Conservation (phyloP, 495 filamentous ascomycete species). For the Mytilinidion resinicola region DNA sequence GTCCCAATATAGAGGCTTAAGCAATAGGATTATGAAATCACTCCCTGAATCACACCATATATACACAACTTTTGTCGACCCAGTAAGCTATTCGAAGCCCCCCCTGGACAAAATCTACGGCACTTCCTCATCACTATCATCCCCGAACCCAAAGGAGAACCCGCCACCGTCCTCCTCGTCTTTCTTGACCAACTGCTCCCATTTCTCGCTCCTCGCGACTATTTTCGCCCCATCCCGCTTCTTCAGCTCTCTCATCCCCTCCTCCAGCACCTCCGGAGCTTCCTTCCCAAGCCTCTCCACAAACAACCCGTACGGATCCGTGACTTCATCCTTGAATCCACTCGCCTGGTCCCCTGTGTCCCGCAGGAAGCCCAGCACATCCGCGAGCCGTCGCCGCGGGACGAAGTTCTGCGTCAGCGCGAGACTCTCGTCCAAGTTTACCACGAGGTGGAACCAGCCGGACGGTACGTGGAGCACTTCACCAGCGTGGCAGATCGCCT, state of each 20-base stretch:
- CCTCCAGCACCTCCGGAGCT: conserved; percentile 59
- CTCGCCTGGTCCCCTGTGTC: conserved; percentile 80
- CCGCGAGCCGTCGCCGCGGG: conserved; percentile 63
- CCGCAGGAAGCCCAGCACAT: conserved; percentile 73
- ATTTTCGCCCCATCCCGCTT: conserved; percentile 46
- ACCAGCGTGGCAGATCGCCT: conserved; percentile 80
- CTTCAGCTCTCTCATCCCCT: conserved; percentile 54
- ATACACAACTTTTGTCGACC: no score
- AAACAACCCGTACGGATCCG: conserved; percentile 70
- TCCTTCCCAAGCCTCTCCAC: conserved; percentile 57
- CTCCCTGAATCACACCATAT: no score
- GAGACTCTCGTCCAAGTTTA: conserved; percentile 76
- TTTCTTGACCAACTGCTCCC: conserved; percentile 66
- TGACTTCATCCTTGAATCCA: conserved; percentile 70
- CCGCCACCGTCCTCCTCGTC: conserved; percentile 45
- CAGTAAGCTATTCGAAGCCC: no score
- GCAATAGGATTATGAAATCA: no score
- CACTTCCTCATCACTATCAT: conserved; percentile 37
- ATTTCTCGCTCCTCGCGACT: conserved; percentile 59
- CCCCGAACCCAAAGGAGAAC: conserved; percentile 79
- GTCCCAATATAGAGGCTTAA: no score
- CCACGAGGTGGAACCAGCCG: conserved; percentile 96
- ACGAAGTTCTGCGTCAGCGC: conserved; percentile 97
- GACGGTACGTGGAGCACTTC: conserved; percentile 90
- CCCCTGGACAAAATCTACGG: not conserved